Percentiles rank a stretch among this genome's conserved stretches.
Evolutionary conservation across 225 moss, liverwort and hornwort species (phyloP).

Genomic region (Ulota crispa): DNA sequence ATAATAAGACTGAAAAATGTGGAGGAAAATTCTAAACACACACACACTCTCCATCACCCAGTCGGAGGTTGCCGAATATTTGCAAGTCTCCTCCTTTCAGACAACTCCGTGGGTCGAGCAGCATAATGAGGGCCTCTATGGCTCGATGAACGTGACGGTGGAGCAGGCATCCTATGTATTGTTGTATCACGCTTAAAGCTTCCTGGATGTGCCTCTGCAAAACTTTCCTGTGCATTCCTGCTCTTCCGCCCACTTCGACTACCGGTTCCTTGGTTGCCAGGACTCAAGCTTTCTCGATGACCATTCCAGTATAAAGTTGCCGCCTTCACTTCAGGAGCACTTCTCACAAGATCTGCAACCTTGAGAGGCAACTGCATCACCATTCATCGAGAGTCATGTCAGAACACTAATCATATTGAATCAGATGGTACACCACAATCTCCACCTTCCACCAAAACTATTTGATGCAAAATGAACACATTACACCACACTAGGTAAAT

Average conservation of each 20-base stretch:
- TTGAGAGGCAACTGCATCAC: neutral
- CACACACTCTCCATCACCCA: neutral
- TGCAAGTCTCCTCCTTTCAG: neutral
- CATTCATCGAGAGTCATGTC: neutral
- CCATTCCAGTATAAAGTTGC: rapidly evolving
- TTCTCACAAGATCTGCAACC: neutral
- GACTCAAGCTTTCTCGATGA: neutral
- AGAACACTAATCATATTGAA: neutral
- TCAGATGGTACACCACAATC: neutral
- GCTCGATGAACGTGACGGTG: neutral
- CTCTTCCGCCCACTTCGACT: neutral
- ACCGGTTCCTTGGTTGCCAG: neutral
- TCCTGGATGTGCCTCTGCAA: neutral
- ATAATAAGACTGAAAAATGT: neutral
- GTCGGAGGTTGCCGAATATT: neutral
- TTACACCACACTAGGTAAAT: too few species aligned
- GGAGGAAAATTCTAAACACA: neutral
- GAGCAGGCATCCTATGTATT: neutral
- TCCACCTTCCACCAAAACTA: neutral
- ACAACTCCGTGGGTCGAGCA: neutral
- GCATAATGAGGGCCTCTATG: rapidly evolving
- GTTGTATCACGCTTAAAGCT: neutral
- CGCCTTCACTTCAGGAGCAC: neutral
- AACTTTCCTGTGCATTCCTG: neutral
- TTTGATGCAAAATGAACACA: neutral